Conservation (phyloP, 192 early-diverging fungal genomes). For the Pecoramyces ruminantium region DNA sequence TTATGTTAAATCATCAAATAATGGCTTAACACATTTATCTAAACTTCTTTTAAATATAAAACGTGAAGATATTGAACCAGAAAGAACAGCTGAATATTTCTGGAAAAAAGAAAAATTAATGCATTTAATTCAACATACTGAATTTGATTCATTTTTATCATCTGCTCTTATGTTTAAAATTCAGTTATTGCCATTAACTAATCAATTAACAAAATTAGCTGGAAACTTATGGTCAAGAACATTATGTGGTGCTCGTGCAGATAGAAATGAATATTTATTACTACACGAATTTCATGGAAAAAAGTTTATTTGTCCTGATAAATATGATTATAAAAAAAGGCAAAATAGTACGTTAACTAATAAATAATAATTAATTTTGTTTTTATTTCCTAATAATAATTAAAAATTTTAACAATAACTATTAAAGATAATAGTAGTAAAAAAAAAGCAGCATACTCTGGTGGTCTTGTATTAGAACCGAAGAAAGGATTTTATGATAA, state of each 20-base stretch:
- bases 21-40: slow-evolving; percentile 62
- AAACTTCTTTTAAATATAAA: slow-evolving; percentile 53
- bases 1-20: slow-evolving; percentile 66
- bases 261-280: slow-evolving; percentile 87
- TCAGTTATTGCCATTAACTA: slow-evolving; percentile 76
- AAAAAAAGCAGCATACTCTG: slow-evolving; percentile 82
- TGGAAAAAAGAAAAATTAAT: slow-evolving; percentile 32
- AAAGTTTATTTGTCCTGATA: slow-evolving; percentile 89
- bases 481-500: slow-evolving; percentile 94
- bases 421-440: slow-evolving; percentile 7
- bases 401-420: slow-evolving; percentile 1
- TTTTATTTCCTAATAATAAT: too few relatives aligned
- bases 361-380: too few relatives aligned
- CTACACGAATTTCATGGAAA: slow-evolving; percentile 87
- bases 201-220: slow-evolving; percentile 78
- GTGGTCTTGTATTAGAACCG: slow-evolving; percentile 93
- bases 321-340: slow-evolving; percentile 11
- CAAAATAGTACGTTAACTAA: slow-evolving; percentile 6
- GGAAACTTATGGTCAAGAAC: slow-evolving; percentile 92
- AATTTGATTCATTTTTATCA: slow-evolving; percentile 65
- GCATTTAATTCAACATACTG: slow-evolving; percentile 58
- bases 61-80: slow-evolving; percentile 59
- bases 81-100: slow-evolving; percentile 32
- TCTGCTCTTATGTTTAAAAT: slow-evolving; percentile 73
- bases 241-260: slow-evolving; percentile 76